Evolutionary conservation across 495 filamentous ascomycete genomes (phyloP), one percentile per base, ranked within the genome.

Genomic region (Podospora bellae-mahoneyi): DNA sequence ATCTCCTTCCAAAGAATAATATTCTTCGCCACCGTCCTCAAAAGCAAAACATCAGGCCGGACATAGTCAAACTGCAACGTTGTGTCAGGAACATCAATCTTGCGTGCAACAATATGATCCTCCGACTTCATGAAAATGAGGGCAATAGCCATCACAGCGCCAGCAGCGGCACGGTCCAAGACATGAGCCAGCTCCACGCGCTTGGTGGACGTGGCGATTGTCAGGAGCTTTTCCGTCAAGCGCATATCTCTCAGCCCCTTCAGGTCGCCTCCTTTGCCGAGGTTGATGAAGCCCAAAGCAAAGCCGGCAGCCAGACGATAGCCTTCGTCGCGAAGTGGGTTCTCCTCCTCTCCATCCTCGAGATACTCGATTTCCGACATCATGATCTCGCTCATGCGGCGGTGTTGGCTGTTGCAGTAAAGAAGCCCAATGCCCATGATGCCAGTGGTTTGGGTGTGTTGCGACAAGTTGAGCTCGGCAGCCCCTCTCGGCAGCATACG

Each of bases 351-450:
- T 60, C 92, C 91, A 16, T 86, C 77, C 53, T 92, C 92, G 54
- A 91, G 83, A 62, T 92, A 90, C 71, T 97, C 94, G 60, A 99
- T 95, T 76, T 99, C 95, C 0, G 94, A 97, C 54, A 98, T 86
- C 92, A 98, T 97, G 44, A 98, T 91, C 76, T 99, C 95, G 74
- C 92, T 97, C 95, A 99, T 99, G 62, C 95, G 88, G 7, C 95
- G 91, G 80, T 99, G 95, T 71, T 98, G 95, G 26, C 93, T 96
- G 75, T 92, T 90, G 79, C 91, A 97, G 75, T 98, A 99, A 2
- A 99, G 80, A 10, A 99, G 81, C 1, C 95, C 95, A 69, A 98
- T 97, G 2, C 96, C 95, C 93, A 99, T 97, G 27, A 99, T 90
- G 27, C 94, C 95, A 3, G 93, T 93, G 0, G 96, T 97, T 73